Evolutionary conservation across 768 basidiomycete genomes (phyloP).

Genomic region (Lentinula sp.): DNA sequence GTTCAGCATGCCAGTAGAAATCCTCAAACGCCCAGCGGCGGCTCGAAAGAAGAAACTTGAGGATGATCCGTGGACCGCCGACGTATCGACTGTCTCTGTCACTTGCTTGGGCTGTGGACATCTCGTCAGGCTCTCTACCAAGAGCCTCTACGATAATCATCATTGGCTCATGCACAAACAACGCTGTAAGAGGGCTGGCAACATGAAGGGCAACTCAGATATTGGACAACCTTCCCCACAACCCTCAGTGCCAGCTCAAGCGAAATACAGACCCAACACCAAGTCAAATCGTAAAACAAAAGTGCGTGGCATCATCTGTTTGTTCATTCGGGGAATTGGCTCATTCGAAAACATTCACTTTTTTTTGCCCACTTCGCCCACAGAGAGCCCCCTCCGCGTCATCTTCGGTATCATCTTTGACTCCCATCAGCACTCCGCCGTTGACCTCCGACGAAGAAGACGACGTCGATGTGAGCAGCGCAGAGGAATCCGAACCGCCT

Average conservation of each 20-base stretch:
- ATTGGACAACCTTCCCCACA: not conserved
- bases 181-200: conserved; percentile 43
- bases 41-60: conserved; percentile 46
- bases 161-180: conserved; percentile 64
- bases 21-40: not conserved
- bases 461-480: conserved; percentile 10
- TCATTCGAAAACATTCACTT: not conserved
- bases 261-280: not conserved
- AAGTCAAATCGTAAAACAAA: not conserved
- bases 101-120: conserved; percentile 49
- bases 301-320: not conserved
- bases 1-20: not conserved
- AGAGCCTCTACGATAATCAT: conserved; percentile 59
- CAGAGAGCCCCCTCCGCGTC: conserved; percentile 18
- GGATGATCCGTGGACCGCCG: conserved; percentile 46
- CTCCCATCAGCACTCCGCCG: conserved; percentile 26
- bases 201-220: conserved; percentile 14
- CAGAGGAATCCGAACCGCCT: not conserved
- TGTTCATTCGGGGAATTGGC: not conserved
- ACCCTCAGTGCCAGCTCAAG: not conserved
- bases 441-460: conserved; percentile 30
- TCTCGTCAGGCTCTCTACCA: conserved; percentile 60
- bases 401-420: conserved; percentile 22
- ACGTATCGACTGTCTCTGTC: conserved; percentile 45
- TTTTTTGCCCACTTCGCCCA: not conserved